A percentile compares a stretch with the other conserved stretches of the same genome.
Evolutionary conservation across 306 rosid species (phyloP).

Genomic region (Vigna mungo): DNA sequence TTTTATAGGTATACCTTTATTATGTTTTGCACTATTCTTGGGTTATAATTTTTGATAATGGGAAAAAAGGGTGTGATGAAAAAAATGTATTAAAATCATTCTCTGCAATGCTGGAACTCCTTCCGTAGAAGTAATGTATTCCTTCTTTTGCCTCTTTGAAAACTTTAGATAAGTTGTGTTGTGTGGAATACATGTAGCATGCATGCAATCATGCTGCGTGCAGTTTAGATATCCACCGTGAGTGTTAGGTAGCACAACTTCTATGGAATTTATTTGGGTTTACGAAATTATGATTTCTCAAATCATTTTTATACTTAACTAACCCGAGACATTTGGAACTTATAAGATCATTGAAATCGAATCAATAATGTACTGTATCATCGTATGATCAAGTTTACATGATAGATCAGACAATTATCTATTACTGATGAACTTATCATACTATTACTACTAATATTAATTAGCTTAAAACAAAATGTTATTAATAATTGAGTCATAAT

Average conservation of each 20-base stretch:
- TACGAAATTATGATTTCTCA: neutral
- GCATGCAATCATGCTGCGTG: neutral
- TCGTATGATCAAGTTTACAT: too few relatives aligned
- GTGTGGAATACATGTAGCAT: neutral
- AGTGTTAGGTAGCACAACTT: neutral
- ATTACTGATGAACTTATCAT: too few relatives aligned
- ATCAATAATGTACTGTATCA: too few relatives aligned
- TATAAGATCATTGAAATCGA: too few relatives aligned
- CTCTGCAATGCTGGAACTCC: neutral
- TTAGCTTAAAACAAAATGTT: too few relatives aligned
- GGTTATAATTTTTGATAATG: neutral
- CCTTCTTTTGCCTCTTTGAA: neutral
- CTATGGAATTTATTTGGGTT: neutral
- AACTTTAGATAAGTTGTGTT: slow-evolving; percentile 1
- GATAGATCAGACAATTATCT: too few relatives aligned
- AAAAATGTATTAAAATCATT: too few relatives aligned
- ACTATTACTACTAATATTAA: too few relatives aligned
- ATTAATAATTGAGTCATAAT: too few relatives aligned
- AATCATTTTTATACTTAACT: too few relatives aligned
- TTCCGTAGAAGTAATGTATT: slow-evolving; percentile 5
- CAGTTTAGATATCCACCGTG: neutral
- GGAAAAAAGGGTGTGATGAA: neutral
- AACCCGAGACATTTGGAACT: too few relatives aligned
- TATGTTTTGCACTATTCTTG: neutral
- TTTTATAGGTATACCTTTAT: neutral